phyloP scores from a whole-genome alignment of 495 filamentous ascomycete species.

The Penicillium manginii region DNA sequence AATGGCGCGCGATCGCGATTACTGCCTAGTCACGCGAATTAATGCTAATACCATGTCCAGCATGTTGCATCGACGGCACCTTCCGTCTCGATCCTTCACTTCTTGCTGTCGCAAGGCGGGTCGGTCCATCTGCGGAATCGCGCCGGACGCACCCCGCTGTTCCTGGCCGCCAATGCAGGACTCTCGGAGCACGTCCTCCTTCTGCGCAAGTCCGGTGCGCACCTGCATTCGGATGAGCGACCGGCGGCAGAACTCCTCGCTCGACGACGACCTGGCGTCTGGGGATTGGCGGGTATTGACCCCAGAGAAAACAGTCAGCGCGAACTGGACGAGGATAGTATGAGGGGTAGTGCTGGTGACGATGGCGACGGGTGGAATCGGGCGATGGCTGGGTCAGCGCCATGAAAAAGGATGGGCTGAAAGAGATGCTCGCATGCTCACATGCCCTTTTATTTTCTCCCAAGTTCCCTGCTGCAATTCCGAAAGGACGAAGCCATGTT shows the following conservation, averaged over 20 bases:
- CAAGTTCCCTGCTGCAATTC: neutral
- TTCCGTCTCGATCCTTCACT: constrained; percentile 64
- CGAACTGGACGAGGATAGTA: constrained; percentile 36
- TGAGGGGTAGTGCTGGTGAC: neutral
- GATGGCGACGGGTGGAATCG: constrained; percentile 18
- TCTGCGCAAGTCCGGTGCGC: constrained; percentile 70
- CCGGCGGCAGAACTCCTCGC: constrained; percentile 52
- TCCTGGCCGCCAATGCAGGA: constrained; percentile 69
- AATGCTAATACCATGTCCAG: constrained; percentile 33
- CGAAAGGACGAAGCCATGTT: neutral
- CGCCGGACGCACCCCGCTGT: constrained; percentile 80
- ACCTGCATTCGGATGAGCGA: constrained; percentile 68
- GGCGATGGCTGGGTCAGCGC: constrained; percentile 42
- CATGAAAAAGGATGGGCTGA: constrained; percentile 14
- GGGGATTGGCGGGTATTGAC: constrained; percentile 51
- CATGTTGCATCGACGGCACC: constrained; percentile 67
- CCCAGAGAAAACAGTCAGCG: constrained; percentile 40
- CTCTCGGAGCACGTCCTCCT: constrained; percentile 64
- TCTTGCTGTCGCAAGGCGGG: constrained; percentile 75
- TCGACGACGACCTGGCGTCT: constrained; percentile 46
- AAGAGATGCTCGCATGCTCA: too few relatives aligned
- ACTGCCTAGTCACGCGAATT: neutral
- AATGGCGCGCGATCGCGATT: too few relatives aligned
- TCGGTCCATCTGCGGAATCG: constrained; percentile 86
- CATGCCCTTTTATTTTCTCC: too few relatives aligned